Evolutionary conservation across 2,329 filamentous ascomycete species (phyloP), one percentile per base, ranked within the genome.

Genomic region (Alternaria ethzedia): DNA sequence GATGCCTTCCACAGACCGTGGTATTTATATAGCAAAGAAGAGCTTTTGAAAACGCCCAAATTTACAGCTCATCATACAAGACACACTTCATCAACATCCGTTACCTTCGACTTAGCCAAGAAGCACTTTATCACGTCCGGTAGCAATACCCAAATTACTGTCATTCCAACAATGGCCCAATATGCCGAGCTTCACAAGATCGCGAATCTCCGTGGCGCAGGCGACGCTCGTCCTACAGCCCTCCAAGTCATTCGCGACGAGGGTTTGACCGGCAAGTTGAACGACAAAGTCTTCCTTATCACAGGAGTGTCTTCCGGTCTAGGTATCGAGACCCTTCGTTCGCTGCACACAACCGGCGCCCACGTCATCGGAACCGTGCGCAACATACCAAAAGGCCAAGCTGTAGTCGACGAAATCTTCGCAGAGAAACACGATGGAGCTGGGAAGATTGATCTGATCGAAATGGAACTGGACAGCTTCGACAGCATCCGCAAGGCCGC

Each of bases 381-480:
- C 43, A 45, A 45, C 43, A 8, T 45, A 8, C 43, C 17, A 12
- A 45, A 45, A 45, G 43, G 43, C 17, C 43, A 45, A 45, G 17
- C 11, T 5, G 43, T 20, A 0, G 43, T 45, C 17, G 43, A 45
- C 43, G 12, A 21, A 3, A 45, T 45, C 20, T 10, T 45, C 11
- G 3, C 17, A 8, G 20, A 45, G 11, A 21, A 45, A 21, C 43
- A 45, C 4, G 6, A 8, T 5, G 43, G 6, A 45, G 43, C 17
- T 1, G 43, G 43, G 20, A 45, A 45, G 17, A 45, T 45, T 4
- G 11, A 8, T 10, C 20, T 45, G 3, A 13, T 75, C 11, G 63
- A 73, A 26, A 65, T 75, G 54, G 62, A 72, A n/a, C 52, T 71
- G 12, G 57, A 57, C 21, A 51, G 13, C 28, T 51, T 74, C 11